phyloP scores from a whole-genome alignment of 1,284 basidiomycete genomes.

The Apiotrichum gracile region DNA sequence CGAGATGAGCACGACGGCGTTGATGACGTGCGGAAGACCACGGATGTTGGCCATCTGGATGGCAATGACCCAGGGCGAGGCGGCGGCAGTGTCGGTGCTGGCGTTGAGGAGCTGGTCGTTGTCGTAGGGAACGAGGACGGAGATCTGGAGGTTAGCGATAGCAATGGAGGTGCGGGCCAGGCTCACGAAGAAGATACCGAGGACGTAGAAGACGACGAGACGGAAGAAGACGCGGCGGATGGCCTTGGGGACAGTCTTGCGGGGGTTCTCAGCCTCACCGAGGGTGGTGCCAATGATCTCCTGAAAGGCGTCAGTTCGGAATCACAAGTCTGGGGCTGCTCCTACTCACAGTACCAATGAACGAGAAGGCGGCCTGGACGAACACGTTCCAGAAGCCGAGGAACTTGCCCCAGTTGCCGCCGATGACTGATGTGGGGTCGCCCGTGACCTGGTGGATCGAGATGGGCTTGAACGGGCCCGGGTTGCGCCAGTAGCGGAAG shows the following conservation, averaged over 20 bases:
- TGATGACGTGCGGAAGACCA: constrained; percentile 52
- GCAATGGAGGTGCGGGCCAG: too few species aligned
- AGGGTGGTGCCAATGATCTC: constrained; percentile 67
- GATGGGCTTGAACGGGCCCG: constrained; percentile 47
- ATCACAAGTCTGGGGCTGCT: background rate
- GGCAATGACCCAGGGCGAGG: constrained; percentile 73
- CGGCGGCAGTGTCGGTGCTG: constrained; percentile 51
- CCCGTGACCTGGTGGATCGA: constrained; percentile 12
- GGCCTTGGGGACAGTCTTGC: constrained; percentile 71
- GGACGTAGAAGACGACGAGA: constrained; percentile 63
- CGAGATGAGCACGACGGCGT: constrained; percentile 58
- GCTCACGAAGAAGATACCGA: constrained; percentile 22
- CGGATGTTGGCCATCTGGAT: constrained; percentile 69
- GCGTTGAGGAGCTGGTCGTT: constrained; percentile 56
- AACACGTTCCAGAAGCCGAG: constrained; percentile 62
- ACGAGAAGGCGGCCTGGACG: constrained; percentile 75
- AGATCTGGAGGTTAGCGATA: constrained; percentile 48
- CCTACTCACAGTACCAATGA: constrained; percentile 61
- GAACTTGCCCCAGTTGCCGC: constrained; percentile 54
- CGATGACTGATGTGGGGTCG: constrained; percentile 7
- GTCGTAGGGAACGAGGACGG: constrained; percentile 71
- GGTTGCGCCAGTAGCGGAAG: constrained; percentile 59
- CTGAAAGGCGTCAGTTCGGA: background rate
- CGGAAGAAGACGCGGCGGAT: constrained; percentile 74
- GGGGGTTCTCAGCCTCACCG: constrained; percentile 57